These are phyloP conservation scores for Marvania coccoides DNA, from an alignment of 139 green algal species.

Conservation along the genomic window DNA sequence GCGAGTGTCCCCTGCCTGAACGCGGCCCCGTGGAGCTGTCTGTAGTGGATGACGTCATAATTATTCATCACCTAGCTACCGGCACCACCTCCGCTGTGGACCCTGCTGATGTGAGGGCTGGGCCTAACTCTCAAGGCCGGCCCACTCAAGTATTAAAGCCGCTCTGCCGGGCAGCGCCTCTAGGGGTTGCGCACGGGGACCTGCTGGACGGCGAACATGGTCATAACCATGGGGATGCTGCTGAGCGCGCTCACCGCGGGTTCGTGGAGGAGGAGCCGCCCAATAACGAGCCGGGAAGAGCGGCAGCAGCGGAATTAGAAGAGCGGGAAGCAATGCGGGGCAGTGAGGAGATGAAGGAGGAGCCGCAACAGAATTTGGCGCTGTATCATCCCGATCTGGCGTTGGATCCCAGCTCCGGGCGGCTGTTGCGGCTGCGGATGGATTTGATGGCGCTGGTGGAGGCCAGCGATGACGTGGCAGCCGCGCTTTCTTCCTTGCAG, in stretches of 20 bases:
- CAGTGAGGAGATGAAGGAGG: not conserved
- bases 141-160: too few relatives aligned
- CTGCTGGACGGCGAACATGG: too few relatives aligned
- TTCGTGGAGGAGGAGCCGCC: too few relatives aligned
- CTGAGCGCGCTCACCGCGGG: too few relatives aligned
- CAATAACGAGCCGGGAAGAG: too few relatives aligned
- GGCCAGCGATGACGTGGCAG: not conserved
- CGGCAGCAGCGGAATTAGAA: too few relatives aligned
- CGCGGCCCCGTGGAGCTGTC: not conserved
- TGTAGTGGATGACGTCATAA: conserved; percentile 16
- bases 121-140: too few relatives aligned
- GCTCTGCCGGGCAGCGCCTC: too few relatives aligned
- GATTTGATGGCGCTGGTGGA: conserved; percentile 10
- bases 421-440: conserved; percentile 11
- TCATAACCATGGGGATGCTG: too few relatives aligned
- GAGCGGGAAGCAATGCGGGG: not conserved
- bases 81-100: too few relatives aligned
- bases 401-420: not conserved
- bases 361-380: not conserved
- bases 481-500: conserved; percentile 21
- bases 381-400: conserved; percentile 7
- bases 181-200: too few relatives aligned
- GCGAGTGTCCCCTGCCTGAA: not conserved
- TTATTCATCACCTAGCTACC: not conserved
- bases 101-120: too few relatives aligned